phyloP scores from a whole-genome alignment of 1,284 basidiomycete genomes.

The Trichosporon ovoides region DNA sequence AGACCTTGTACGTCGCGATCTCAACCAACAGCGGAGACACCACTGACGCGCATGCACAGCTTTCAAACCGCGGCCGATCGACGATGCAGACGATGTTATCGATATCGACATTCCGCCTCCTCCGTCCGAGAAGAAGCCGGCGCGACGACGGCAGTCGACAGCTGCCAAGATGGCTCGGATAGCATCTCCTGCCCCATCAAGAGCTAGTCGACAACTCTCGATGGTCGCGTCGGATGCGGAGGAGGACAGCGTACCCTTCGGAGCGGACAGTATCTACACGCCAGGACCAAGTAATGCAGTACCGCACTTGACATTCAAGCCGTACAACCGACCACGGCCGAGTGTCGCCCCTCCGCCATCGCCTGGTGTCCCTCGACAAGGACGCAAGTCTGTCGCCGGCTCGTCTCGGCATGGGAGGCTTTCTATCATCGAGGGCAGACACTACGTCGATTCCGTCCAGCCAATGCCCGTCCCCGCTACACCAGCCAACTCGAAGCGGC shows the following conservation, averaged over 20 bases:
- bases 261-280: slow-evolving; percentile 8
- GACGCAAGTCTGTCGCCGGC: background rate
- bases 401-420: background rate
- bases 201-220: background rate
- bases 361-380: slow-evolving; percentile 18
- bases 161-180: slow-evolving; percentile 23
- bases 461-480: slow-evolving; percentile 59
- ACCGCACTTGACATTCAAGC: slow-evolving; percentile 13
- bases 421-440: background rate
- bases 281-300: background rate
- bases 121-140: slow-evolving; percentile 39
- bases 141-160: slow-evolving; percentile 36
- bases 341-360: slow-evolving; percentile 22
- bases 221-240: background rate
- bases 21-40: background rate
- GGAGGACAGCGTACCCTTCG: background rate
- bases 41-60: slow-evolving; percentile 1
- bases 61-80: slow-evolving; percentile 12
- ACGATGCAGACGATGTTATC: slow-evolving; percentile 20
- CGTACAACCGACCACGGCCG: slow-evolving; percentile 21
- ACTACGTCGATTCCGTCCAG: slow-evolving; percentile 48
- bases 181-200: slow-evolving; percentile 11
- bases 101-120: slow-evolving; percentile 31
- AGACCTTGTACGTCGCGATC: background rate
- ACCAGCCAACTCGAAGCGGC: slow-evolving; percentile 56